phyloP scores from a whole-genome alignment of 805 yeast species.

The Barnettozyma sucrosica region DNA sequence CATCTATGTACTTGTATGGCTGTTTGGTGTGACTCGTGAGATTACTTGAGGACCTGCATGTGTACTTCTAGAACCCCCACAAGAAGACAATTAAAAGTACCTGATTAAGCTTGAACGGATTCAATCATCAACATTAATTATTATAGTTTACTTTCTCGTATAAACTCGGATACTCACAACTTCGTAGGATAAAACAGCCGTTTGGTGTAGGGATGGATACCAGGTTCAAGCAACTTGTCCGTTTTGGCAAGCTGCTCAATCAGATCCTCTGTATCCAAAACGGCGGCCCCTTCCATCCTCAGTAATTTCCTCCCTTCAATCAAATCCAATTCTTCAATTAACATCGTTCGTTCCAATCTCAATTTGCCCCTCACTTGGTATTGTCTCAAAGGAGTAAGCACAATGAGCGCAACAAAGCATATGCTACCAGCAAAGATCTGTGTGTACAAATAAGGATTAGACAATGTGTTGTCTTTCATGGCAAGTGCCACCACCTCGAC shows the following conservation, averaged over 20 bases:
- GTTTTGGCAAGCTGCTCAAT: neutral
- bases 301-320: slow-evolving; percentile 2
- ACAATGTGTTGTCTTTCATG: slow-evolving; percentile 27
- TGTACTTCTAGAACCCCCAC: too few relatives aligned
- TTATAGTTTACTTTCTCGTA: too few relatives aligned
- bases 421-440: slow-evolving; percentile 55
- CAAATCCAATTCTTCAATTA: neutral
- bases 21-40: too few relatives aligned
- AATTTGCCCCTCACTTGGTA: slow-evolving; percentile 38
- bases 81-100: too few relatives aligned
- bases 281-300: neutral
- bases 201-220: slow-evolving; percentile 8
- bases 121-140: too few relatives aligned
- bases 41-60: too few relatives aligned
- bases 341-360: slow-evolving; percentile 4
- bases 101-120: too few relatives aligned
- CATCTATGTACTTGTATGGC: too few relatives aligned
- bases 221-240: slow-evolving; percentile 1
- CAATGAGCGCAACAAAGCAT: slow-evolving; percentile 36
- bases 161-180: slow-evolving; percentile 12
- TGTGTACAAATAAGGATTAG: slow-evolving; percentile 46
- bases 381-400: slow-evolving; percentile 45
- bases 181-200: slow-evolving; percentile 18
- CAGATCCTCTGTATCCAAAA: neutral
- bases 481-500: slow-evolving; percentile 53